Evolutionary conservation across 179 eudicot genomes (phyloP).

Genomic region (Gypsophila paniculata): DNA sequence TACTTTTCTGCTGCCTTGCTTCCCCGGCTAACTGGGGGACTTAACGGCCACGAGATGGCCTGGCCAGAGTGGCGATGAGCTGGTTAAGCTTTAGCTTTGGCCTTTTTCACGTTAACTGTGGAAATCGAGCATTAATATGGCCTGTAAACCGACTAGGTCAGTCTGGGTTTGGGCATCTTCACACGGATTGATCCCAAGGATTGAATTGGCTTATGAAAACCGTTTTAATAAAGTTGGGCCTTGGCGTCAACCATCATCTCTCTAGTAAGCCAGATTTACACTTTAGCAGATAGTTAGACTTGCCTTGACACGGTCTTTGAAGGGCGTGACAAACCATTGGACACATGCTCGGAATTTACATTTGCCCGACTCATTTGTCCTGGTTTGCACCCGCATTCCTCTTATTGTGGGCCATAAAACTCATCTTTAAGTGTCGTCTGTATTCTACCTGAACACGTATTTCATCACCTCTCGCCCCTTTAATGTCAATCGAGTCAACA

Average conservation of each 20-base stretch:
- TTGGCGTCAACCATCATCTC: too few species aligned
- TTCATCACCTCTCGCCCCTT: neutral
- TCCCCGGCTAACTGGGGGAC: too few species aligned
- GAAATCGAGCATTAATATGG: neutral
- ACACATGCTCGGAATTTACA: too few species aligned
- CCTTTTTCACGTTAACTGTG: neutral
- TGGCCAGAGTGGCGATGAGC: too few species aligned
- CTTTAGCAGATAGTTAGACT: too few species aligned
- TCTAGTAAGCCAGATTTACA: too few species aligned
- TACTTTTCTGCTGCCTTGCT: neutral
- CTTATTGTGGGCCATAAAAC: neutral
- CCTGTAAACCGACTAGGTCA: neutral
- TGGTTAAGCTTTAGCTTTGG: neutral
- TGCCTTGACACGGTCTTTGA: too few species aligned
- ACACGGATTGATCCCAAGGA: too few species aligned
- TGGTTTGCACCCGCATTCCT: neutral
- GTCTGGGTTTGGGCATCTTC: neutral
- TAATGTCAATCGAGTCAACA: neutral
- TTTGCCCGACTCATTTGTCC: neutral
- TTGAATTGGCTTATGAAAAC: too few species aligned
- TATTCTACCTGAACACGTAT: neutral
- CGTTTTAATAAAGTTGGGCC: too few species aligned
- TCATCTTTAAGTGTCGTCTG: neutral
- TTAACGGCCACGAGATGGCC: too few species aligned
- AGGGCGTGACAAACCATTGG: too few species aligned